Conservation (phyloP, 345 rosid species). For the Camelina hispida region DNA sequence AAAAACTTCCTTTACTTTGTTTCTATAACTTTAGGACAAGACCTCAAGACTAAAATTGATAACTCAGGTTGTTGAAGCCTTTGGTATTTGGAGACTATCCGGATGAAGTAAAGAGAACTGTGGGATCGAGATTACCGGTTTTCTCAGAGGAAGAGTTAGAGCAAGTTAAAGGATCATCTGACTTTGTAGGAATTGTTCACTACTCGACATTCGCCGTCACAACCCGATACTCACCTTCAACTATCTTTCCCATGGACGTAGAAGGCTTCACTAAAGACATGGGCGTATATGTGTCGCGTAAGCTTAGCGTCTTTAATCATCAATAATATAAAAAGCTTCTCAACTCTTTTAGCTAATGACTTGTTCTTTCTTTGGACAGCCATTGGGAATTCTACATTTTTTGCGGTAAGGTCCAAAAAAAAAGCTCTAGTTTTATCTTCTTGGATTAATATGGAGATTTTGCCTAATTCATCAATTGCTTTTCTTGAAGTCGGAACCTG, state of each 20-base stretch:
- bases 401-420: slow-evolving; percentile 29
- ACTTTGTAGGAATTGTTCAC: slow-evolving; percentile 62
- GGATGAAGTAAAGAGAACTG: slow-evolving; percentile 56
- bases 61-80: slow-evolving; percentile 60
- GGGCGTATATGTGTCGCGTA: slow-evolving; percentile 40
- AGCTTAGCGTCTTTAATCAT: background rate
- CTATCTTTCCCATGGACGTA: slow-evolving; percentile 20
- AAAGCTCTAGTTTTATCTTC: background rate
- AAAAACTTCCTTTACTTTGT: background rate
- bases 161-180: slow-evolving; percentile 63
- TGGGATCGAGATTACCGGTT: slow-evolving; percentile 68
- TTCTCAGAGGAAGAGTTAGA: slow-evolving; percentile 62
- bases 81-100: slow-evolving; percentile 80
- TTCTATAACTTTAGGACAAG: background rate
- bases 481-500: slow-evolving; percentile 43
- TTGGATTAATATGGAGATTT: background rate
- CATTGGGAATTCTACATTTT: slow-evolving; percentile 15
- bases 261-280: slow-evolving; percentile 51
- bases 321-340: background rate
- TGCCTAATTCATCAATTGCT: background rate
- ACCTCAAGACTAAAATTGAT: background rate
- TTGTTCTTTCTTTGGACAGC: slow-evolving; percentile 44
- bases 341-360: background rate
- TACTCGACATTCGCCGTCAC: slow-evolving; percentile 41
- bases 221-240: slow-evolving; percentile 41